Evolutionary conservation across 805 yeast genomes (phyloP).

Genomic region (Ogataea methylovora): DNA sequence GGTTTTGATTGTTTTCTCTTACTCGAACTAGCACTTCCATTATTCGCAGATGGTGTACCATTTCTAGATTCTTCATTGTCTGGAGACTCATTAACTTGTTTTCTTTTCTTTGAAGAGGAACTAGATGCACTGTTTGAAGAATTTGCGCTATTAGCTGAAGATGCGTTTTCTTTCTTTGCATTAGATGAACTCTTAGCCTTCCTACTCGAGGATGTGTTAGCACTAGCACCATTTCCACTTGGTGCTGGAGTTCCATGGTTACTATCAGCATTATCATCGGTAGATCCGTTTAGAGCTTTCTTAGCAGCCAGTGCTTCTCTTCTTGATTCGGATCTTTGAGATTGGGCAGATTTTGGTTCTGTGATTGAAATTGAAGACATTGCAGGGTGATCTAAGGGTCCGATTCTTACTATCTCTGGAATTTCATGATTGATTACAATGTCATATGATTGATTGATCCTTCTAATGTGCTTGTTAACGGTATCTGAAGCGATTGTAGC

Average conservation of each 20-base stretch:
- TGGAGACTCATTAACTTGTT: too few species aligned
- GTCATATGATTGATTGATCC: slow-evolving; percentile 78
- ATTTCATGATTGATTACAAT: slow-evolving; percentile 70
- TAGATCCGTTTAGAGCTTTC: slow-evolving; percentile 34
- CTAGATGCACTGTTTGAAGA: too few species aligned
- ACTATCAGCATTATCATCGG: too few species aligned
- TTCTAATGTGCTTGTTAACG: slow-evolving; percentile 54
- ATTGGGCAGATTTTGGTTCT: slow-evolving; percentile 56
- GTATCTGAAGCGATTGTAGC: slow-evolving; percentile 85
- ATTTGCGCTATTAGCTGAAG: too few species aligned
- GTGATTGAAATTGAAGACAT: slow-evolving; percentile 56
- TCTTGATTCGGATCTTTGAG: slow-evolving; percentile 75
- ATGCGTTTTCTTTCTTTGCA: too few species aligned
- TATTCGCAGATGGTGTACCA: too few species aligned
- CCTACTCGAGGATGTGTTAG: too few species aligned
- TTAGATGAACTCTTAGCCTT: too few species aligned
- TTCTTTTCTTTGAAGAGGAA: too few species aligned
- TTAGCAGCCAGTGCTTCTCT: slow-evolving; percentile 91
- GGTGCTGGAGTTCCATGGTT: too few species aligned
- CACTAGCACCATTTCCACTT: neutral
- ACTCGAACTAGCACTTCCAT: neutral
- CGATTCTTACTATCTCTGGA: slow-evolving; percentile 70
- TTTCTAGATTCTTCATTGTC: too few species aligned
- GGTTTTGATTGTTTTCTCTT: slow-evolving; percentile 1
- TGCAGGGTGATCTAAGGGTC: slow-evolving; percentile 88